A percentile compares a stretch with the other conserved stretches of the same genome.
Evolutionary conservation across 1,284 basidiomycete genomes (phyloP).

Genomic region (Pulveroboletus sp.): DNA sequence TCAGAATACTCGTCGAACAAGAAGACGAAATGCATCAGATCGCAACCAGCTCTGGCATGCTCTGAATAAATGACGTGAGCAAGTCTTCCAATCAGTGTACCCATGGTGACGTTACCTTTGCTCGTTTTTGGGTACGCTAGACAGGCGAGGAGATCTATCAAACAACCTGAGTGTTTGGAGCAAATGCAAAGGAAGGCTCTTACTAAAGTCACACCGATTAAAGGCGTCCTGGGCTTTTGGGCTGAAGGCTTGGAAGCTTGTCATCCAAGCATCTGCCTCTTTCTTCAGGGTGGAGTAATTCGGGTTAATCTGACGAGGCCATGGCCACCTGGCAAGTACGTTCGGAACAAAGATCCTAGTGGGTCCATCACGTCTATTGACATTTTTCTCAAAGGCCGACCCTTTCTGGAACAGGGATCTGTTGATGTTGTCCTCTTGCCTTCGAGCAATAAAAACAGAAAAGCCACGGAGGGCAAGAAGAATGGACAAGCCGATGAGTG

Average conservation of each 20-base stretch:
- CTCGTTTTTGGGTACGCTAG: constrained; percentile 11
- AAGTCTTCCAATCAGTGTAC: neutral
- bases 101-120: constrained; percentile 9
- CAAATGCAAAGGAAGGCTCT: neutral
- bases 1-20: constrained; percentile 47
- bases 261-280: constrained; percentile 16
- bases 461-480: neutral
- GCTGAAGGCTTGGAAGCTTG: constrained; percentile 19
- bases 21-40: constrained; percentile 47
- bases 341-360: constrained; percentile 20
- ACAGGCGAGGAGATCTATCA: constrained; percentile 17
- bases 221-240: constrained; percentile 20
- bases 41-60: constrained; percentile 34
- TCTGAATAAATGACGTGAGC: constrained; percentile 3
- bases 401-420: neutral
- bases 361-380: neutral
- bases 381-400: neutral
- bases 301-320: constrained; percentile 17
- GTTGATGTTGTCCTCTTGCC: neutral
- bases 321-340: constrained; percentile 22
- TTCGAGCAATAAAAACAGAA: neutral
- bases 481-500: neutral
- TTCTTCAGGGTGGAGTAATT: constrained; percentile 13
- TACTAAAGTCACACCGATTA: constrained; percentile 22
- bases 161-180: neutral